Percentiles rank a stretch among this genome's conserved stretches.
phyloP scores from a whole-genome alignment of 129 eudicot genomes.

The Arctium lappa region DNA sequence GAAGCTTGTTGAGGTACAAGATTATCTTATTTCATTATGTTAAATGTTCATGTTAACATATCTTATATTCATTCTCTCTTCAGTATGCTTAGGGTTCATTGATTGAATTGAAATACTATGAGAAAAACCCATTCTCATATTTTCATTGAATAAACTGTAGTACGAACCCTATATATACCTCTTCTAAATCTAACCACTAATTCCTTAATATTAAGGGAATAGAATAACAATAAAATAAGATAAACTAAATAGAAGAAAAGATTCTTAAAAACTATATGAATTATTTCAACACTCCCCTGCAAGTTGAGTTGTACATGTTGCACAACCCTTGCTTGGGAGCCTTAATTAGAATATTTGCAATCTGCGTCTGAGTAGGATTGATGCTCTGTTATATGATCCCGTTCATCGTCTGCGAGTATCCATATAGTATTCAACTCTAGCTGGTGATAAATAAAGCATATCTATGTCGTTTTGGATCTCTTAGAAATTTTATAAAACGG shows the following conservation, averaged over 20 bases:
- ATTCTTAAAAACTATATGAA: neutral
- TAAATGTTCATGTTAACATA: neutral
- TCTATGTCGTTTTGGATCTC: neutral
- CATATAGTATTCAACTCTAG: neutral
- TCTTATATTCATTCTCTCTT: constrained; percentile 2
- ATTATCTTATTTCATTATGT: constrained; percentile 10
- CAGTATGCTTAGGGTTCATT: neutral
- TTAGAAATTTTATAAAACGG: neutral
- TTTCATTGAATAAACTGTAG: neutral
- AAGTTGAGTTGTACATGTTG: neutral
- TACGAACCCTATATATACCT: neutral
- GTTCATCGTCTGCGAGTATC: neutral
- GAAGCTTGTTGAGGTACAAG: constrained; percentile 88
- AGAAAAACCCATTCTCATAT: neutral
- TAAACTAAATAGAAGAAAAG: neutral
- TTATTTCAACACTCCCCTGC: neutral
- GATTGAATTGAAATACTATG: neutral
- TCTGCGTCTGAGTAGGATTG: too few species aligned
- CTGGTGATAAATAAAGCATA: neutral
- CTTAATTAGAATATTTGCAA: too few species aligned
- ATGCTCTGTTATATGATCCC: neutral
- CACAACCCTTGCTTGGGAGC: neutral
- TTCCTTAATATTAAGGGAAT: neutral
- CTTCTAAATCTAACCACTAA: neutral
- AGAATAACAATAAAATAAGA: too few species aligned